Evolutionary conservation across 1,284 basidiomycete genomes (phyloP), one percentile per base, ranked within the genome.

Genomic region (Cutaneotrichosporon mucoides): DNA sequence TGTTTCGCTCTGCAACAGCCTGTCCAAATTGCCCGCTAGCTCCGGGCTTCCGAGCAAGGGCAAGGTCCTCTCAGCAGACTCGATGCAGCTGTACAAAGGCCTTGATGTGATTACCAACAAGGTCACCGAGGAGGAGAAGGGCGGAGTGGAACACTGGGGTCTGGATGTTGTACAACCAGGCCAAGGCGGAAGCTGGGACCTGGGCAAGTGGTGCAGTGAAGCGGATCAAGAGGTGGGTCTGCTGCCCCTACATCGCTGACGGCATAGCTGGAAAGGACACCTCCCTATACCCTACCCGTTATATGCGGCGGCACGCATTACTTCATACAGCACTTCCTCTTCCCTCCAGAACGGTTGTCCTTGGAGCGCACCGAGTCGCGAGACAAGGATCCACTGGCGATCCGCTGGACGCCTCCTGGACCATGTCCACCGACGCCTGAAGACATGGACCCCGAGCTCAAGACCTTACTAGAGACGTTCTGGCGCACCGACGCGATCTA

Each of bases 71-170:
- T 97, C 96, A 68, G 90, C 93, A 8, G 96, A 99, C 78, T 88
- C 95, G 10, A 99, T 99, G 94, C 96, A 99, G 78, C 88, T 94
- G 12, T 99, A 99, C 76, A 81, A 82, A n/a, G 94, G 95, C 0
- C 82, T 99, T 69, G 90, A 98, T 74, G 82, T 96, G 55, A 88
- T 98, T 69, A 99, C 96, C 16, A 99, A 99, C 79, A 99, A 99
- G 79, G 85, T 94, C 8, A 86, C 91, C 0, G 64, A 79, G 12
- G 79, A 82, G 36, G 93, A 99, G 77, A 87, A 84, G 76, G 81
- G 83, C 46, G 92, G 89, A 0, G 81, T 99, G 13, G 86, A 87
- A 45, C 96, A 99, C 79, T 86, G 90, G 63, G 82, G 98, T 10
- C 88, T 99, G 84, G 88, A 85, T 53, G 88, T 95, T 69, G 89